Conservation (phyloP, 352 stramenopile genomes). For the Phytopythium sindhum region DNA sequence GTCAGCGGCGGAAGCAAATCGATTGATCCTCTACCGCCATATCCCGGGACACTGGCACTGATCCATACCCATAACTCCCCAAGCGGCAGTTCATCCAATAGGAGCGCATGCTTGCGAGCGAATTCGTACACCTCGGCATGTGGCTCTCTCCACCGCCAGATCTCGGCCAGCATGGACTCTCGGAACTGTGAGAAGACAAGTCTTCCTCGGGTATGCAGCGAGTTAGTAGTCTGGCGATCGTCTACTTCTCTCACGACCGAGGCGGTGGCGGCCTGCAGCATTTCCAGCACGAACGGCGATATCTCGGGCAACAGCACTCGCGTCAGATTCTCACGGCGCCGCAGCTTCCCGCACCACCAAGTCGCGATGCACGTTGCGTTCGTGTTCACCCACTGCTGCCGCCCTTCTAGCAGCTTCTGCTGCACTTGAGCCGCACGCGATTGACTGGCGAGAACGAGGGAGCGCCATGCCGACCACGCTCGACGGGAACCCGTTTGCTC, state of each 20-base stretch:
- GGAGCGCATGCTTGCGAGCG: slow-evolving; percentile 21
- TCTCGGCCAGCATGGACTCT: slow-evolving; percentile 19
- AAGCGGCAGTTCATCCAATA: slow-evolving; percentile 23
- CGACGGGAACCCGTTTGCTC: neutral
- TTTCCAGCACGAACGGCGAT: neutral
- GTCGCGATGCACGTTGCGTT: neutral
- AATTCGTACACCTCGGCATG: slow-evolving; percentile 23
- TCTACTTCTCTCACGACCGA: neutral
- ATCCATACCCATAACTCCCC: slow-evolving; percentile 33
- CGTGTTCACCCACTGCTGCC: neutral
- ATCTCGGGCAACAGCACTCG: neutral
- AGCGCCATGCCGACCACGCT: neutral
- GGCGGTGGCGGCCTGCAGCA: neutral
- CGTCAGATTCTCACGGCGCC: neutral
- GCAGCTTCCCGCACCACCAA: neutral
- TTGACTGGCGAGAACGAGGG: neutral
- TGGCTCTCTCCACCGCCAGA: slow-evolving; percentile 30
- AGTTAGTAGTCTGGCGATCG: neutral
- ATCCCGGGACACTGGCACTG: neutral
- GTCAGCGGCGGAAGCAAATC: slow-evolving; percentile 33
- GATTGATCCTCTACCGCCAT: slow-evolving; percentile 13
- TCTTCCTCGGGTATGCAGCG: neutral
- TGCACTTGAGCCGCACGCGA: neutral
- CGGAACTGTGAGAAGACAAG: slow-evolving; percentile 14
- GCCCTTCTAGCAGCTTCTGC: neutral